Conservation (phyloP, 805 yeast species). For the Saturnispora halmiae region DNA sequence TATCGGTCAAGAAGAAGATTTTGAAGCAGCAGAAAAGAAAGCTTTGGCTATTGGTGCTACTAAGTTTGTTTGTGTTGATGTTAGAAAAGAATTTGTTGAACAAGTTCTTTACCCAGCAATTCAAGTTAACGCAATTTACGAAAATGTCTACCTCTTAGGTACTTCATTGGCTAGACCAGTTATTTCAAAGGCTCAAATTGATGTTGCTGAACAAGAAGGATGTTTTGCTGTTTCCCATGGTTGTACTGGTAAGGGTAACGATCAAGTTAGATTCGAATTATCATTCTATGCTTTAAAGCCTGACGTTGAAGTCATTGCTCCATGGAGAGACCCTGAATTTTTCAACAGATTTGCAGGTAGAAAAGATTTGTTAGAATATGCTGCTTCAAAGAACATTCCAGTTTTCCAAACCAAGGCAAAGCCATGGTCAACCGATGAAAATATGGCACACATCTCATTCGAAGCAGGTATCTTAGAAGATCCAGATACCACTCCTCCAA, state of each 20-base stretch:
- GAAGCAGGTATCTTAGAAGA: slow-evolving; percentile 99
- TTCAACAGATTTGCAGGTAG: slow-evolving; percentile 97
- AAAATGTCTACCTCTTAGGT: slow-evolving; percentile 92
- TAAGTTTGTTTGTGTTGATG: slow-evolving; percentile 88
- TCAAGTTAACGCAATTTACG: slow-evolving; percentile 95
- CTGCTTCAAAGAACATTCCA: slow-evolving; percentile 84
- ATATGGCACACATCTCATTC: slow-evolving; percentile 96
- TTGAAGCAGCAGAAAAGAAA: slow-evolving; percentile 92
- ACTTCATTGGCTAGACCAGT: slow-evolving; percentile 98
- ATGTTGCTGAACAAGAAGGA: slow-evolving; percentile 94
- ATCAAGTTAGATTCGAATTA: slow-evolving; percentile 96
- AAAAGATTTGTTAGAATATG: slow-evolving; percentile 89
- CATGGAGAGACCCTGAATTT: slow-evolving; percentile 97
- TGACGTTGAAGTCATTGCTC: slow-evolving; percentile 92
- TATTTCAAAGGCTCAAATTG: slow-evolving; percentile 95
- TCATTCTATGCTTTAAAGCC: slow-evolving; percentile 97
- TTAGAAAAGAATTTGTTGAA: slow-evolving; percentile 90
- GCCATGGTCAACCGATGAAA: slow-evolving; percentile 99
- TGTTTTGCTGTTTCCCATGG: slow-evolving; percentile 99
- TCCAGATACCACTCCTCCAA: slow-evolving; percentile 98
- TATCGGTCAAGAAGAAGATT: slow-evolving; percentile 99
- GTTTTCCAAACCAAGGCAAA: slow-evolving; percentile 97
- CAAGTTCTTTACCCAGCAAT: slow-evolving; percentile 93
- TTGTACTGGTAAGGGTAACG: slow-evolving; percentile 99
- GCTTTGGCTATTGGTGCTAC: slow-evolving; percentile 96